Conservation (phyloP, 441 rosid species). For the Populus tomentosa region DNA sequence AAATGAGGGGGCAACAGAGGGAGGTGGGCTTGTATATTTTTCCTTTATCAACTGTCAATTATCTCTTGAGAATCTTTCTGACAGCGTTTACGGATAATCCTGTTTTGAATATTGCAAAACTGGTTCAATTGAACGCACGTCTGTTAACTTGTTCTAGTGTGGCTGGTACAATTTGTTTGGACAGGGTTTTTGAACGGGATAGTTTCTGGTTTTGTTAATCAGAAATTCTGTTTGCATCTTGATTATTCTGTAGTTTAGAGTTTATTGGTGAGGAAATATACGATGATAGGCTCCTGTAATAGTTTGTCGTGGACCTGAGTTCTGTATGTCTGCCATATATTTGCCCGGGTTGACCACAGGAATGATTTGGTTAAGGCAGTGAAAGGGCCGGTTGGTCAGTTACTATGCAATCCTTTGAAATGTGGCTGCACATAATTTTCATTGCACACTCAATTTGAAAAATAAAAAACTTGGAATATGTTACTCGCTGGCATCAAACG, state of each 20-base stretch:
- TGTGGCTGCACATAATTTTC: background rate
- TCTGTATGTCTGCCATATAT: background rate
- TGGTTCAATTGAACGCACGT: too few species aligned
- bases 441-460: too few species aligned
- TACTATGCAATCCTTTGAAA: background rate
- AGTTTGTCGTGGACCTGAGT: background rate
- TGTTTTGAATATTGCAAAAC: background rate
- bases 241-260: background rate
- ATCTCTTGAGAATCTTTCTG: background rate
- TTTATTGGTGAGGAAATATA: background rate
- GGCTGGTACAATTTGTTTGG: too few species aligned
- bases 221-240: background rate
- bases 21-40: conserved; percentile 36
- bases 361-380: background rate
- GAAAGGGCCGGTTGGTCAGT: background rate
- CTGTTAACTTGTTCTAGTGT: too few species aligned
- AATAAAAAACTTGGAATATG: too few species aligned
- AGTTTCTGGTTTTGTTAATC: background rate
- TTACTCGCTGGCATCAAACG: too few species aligned
- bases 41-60: conserved; percentile 1
- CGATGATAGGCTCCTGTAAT: background rate
- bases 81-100: background rate
- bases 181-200: background rate
- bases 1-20: conserved; percentile 23
- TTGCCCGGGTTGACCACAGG: background rate